Percentiles rank a stretch among this genome's conserved stretches.
Evolutionary conservation across 2,329 filamentous ascomycete genomes (phyloP).

Genomic region (Phialophora tarda): DNA sequence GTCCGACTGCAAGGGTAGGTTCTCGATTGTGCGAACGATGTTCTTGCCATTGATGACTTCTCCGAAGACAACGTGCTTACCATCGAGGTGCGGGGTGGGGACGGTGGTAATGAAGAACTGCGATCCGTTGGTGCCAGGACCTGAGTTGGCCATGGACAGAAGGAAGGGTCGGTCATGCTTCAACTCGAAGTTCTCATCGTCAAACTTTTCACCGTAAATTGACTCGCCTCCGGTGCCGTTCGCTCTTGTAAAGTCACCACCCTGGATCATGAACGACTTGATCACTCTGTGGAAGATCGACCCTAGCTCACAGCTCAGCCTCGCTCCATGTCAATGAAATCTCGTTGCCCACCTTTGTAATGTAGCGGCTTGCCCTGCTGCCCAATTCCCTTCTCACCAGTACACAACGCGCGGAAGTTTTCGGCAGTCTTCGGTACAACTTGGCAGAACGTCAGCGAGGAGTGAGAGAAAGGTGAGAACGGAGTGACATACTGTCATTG

Average conservation of each 20-base stretch:
- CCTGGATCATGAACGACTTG: conserved; percentile 98
- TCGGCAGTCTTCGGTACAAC: conserved; percentile 93
- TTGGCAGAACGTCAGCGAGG: conserved; percentile 57
- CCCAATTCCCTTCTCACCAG: conserved; percentile 87
- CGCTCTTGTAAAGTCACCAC: conserved; percentile 93
- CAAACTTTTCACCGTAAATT: conserved; percentile 97
- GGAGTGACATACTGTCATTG: conserved; percentile 33
- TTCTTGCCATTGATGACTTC: conserved; percentile 93
- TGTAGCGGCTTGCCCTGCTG: conserved; percentile 82
- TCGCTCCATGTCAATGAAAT: conserved; percentile 4
- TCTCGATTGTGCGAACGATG: conserved; percentile 87
- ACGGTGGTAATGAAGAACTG: conserved; percentile 99
- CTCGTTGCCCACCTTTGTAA: conserved; percentile 71
- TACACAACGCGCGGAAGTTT: conserved; percentile 94
- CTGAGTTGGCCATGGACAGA: conserved; percentile 97
- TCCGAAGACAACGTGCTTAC: conserved; percentile 97
- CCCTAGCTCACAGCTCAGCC: conserved; percentile 52
- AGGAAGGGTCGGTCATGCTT: conserved; percentile 94
- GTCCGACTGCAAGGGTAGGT: conserved; percentile 71
- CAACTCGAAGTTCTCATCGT: conserved; percentile 91
- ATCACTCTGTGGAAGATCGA: conserved; percentile 95
- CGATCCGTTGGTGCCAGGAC: conserved; percentile 91
- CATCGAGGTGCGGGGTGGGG: conserved; percentile 89
- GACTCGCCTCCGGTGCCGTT: conserved; percentile 96
- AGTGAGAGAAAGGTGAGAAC: not conserved